Conservation (phyloP, 2,329 filamentous ascomycete genomes). For the Fusarium secorum region DNA sequence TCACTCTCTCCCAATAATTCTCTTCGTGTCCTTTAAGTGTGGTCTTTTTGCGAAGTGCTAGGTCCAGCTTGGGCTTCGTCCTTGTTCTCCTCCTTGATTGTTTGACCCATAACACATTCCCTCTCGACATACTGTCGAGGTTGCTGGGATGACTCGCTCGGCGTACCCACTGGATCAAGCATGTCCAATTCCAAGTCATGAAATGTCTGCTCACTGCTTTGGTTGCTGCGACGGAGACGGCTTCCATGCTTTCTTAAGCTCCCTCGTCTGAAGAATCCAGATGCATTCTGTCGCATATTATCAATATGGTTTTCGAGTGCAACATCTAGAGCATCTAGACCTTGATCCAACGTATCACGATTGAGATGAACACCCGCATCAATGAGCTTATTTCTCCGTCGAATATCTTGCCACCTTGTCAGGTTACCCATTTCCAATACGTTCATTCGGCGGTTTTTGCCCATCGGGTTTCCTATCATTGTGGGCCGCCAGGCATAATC, state of each 20-base stretch:
- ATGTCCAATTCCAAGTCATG: slow-evolving; percentile 44
- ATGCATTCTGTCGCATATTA: slow-evolving; percentile 46
- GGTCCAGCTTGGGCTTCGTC: slow-evolving; percentile 27
- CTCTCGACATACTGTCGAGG: slow-evolving; percentile 41
- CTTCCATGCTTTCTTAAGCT: slow-evolving; percentile 38
- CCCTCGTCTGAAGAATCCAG: slow-evolving; percentile 43
- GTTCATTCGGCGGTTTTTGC: slow-evolving; percentile 74
- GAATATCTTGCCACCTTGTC: slow-evolving; percentile 78
- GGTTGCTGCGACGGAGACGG: slow-evolving; percentile 41
- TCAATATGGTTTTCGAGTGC: slow-evolving; percentile 50
- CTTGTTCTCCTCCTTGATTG: slow-evolving; percentile 47
- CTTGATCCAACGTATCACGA: slow-evolving; percentile 47
- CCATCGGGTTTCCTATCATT: slow-evolving; percentile 75
- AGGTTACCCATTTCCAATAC: slow-evolving; percentile 73
- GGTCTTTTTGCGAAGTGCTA: slow-evolving; percentile 1
- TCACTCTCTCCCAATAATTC: not conserved
- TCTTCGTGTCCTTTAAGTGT: not conserved
- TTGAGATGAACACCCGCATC: slow-evolving; percentile 53
- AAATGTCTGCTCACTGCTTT: slow-evolving; percentile 41
- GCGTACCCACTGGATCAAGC: slow-evolving; percentile 28
- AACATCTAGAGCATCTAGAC: slow-evolving; percentile 49
- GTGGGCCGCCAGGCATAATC: slow-evolving; percentile 72
- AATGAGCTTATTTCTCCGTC: slow-evolving; percentile 65
- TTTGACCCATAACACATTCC: slow-evolving; percentile 50
- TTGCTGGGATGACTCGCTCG: slow-evolving; percentile 15